phyloP scores from a whole-genome alignment of 345 rosid genomes.

The Stellera chamaejasme region DNA sequence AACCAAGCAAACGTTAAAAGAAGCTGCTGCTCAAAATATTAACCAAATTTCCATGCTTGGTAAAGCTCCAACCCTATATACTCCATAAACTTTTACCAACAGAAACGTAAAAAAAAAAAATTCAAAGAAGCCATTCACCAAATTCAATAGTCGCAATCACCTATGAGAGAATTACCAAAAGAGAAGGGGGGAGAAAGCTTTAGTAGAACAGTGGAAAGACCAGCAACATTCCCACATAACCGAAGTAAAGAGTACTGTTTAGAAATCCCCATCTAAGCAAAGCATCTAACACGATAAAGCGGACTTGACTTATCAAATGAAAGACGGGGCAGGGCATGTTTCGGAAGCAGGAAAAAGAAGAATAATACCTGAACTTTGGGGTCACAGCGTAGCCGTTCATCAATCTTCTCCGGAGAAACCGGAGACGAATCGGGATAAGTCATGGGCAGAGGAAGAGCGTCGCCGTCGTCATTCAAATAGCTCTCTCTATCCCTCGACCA shows the following conservation, averaged over 20 bases:
- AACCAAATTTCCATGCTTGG: too few relatives aligned
- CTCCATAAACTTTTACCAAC: neutral
- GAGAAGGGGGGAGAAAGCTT: too few relatives aligned
- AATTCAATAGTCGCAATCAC: too few relatives aligned
- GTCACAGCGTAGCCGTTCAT: constrained; percentile 65
- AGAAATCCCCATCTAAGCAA: neutral
- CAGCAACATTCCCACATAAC: too few relatives aligned
- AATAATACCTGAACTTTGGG: constrained; percentile 64
- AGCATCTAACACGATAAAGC: neutral
- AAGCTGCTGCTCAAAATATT: too few relatives aligned
- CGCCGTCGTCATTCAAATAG: constrained; percentile 59
- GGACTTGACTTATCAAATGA: neutral
- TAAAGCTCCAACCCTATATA: too few relatives aligned
- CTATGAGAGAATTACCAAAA: too few relatives aligned
- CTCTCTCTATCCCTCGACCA: constrained; percentile 82
- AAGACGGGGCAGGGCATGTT: neutral
- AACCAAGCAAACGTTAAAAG: too few relatives aligned
- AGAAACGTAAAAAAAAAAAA: too few relatives aligned
- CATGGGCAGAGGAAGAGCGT: constrained; percentile 94
- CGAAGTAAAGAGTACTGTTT: too few relatives aligned
- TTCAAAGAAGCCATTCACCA: too few relatives aligned
- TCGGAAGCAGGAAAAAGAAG: constrained; percentile 3
- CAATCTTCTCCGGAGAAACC: constrained; percentile 65
- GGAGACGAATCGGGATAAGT: constrained; percentile 78
- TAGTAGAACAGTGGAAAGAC: too few relatives aligned